phyloP scores from a whole-genome alignment of 306 rosid species.

The Gleditsia sinensis region DNA sequence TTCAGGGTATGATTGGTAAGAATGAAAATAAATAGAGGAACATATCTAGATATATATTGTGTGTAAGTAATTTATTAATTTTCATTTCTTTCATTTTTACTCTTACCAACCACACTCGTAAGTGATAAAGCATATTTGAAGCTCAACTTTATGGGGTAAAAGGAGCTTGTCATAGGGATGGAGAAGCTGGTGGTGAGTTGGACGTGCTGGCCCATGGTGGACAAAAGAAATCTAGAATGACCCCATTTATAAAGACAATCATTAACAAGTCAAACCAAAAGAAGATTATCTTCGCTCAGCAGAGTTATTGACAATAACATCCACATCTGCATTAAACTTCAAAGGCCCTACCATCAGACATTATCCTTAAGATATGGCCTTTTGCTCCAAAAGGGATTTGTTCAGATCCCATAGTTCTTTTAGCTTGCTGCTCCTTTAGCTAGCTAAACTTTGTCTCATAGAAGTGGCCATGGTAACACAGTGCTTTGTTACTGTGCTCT shows the following conservation, averaged over 20 bases:
- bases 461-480: conserved; percentile 21
- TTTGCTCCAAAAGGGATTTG: conserved; percentile 31
- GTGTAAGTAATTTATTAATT: too few relatives aligned
- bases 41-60: too few relatives aligned
- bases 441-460: conserved; percentile 17
- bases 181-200: conserved; percentile 11
- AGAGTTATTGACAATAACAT: conserved; percentile 30
- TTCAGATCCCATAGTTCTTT: conserved; percentile 13
- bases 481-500: background rate
- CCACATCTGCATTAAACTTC: conserved; percentile 33
- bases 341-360: conserved; percentile 40
- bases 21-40: too few relatives aligned
- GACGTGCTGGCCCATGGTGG: conserved; percentile 35
- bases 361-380: conserved; percentile 27
- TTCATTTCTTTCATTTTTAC: background rate
- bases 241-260: conserved; percentile 36
- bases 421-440: conserved; percentile 30
- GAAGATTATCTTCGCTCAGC: conserved; percentile 23
- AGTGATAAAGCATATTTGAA: conserved; percentile 9
- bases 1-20: too few relatives aligned
- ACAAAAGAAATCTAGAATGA: conserved; percentile 35
- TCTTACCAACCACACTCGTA: background rate
- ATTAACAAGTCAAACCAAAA: conserved; percentile 31
- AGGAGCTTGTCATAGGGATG: conserved; percentile 15
- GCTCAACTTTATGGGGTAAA: conserved; percentile 20